phyloP scores from a whole-genome alignment of 2,329 filamentous ascomycete genomes.

The Sclerotinia spermophila region DNA sequence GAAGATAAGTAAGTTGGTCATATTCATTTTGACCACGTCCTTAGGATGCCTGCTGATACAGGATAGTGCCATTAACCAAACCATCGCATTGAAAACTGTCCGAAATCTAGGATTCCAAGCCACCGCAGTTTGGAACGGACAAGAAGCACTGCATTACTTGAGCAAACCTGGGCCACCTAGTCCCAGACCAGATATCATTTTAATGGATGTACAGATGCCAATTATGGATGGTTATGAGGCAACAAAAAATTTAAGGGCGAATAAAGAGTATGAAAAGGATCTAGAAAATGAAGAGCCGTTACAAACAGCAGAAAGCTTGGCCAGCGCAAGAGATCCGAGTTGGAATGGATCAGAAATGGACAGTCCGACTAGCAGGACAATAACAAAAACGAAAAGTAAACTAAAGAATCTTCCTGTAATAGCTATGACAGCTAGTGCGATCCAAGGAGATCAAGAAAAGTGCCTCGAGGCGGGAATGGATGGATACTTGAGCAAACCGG shows the following conservation, averaged over 20 bases:
- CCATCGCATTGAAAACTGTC: constrained; percentile 29
- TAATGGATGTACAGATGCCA: constrained; percentile 53
- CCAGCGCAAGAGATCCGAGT: not conserved
- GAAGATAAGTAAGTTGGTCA: constrained; percentile 29
- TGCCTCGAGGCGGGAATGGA: constrained; percentile 51
- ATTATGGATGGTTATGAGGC: constrained; percentile 49
- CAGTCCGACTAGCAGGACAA: not conserved
- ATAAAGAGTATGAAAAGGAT: constrained; percentile 17
- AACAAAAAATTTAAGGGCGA: constrained; percentile 45
- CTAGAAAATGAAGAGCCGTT: not conserved
- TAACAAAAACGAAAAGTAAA: constrained; percentile 9
- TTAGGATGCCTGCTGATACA: constrained; percentile 4
- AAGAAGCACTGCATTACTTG: constrained; percentile 30
- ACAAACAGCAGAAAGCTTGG: constrained; percentile 37
- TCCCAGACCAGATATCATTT: constrained; percentile 28
- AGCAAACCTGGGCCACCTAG: constrained; percentile 21
- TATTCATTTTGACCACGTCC: not conserved
- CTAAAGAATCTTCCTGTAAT: constrained; percentile 45
- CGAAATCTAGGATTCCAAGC: constrained; percentile 29
- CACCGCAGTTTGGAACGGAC: constrained; percentile 32
- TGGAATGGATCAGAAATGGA: constrained; percentile 20
- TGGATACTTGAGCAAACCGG: constrained; percentile 51
- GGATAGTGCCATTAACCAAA: constrained; percentile 31
- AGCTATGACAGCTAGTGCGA: constrained; percentile 50
- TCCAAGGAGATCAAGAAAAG: constrained; percentile 46